Conservation (phyloP, 228 moss, liverwort and hornwort genomes). For the Sphagnum fallax region DNA sequence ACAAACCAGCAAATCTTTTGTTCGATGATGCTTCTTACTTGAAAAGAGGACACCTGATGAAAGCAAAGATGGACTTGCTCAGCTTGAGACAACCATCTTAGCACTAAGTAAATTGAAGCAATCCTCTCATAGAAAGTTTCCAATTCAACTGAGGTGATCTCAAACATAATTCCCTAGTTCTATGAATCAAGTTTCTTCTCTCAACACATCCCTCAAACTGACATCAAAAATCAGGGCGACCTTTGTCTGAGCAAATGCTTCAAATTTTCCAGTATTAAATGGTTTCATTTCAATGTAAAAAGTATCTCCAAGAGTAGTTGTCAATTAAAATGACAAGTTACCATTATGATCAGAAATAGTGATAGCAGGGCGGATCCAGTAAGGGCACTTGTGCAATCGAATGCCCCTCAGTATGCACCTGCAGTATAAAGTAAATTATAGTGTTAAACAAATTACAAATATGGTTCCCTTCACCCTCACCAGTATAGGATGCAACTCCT, state of each 20-base stretch:
- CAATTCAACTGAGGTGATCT: no score
- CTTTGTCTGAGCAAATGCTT: no score
- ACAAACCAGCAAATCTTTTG: slow-evolving; percentile 90
- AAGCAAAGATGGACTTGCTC: background rate
- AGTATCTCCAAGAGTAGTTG: no score
- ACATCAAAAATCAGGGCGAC: background rate
- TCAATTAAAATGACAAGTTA: slow-evolving; percentile 10
- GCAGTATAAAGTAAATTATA: slow-evolving; percentile 6
- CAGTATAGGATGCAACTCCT: no score
- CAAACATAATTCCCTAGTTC: no score
- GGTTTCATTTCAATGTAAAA: no score
- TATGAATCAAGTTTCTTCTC: no score
- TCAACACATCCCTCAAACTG: slow-evolving; percentile 2
- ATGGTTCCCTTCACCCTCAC: no score
- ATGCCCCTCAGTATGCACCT: slow-evolving; percentile 98
- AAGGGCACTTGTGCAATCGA: slow-evolving; percentile 94
- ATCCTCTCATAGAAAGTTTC: no score
- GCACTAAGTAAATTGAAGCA: no score
- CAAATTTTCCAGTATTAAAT: no score
- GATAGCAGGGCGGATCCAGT: slow-evolving; percentile 94
- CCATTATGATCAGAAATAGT: slow-evolving; percentile 89
- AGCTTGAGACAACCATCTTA: background rate
- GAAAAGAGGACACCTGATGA: slow-evolving; percentile 84
- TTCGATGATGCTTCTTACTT: slow-evolving; percentile 95
- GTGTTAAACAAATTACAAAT: no score